These are phyloP conservation scores for Penicillium sp. DNA, from an alignment of 2,329 filamentous ascomycete species.

Conservation along the genomic window DNA sequence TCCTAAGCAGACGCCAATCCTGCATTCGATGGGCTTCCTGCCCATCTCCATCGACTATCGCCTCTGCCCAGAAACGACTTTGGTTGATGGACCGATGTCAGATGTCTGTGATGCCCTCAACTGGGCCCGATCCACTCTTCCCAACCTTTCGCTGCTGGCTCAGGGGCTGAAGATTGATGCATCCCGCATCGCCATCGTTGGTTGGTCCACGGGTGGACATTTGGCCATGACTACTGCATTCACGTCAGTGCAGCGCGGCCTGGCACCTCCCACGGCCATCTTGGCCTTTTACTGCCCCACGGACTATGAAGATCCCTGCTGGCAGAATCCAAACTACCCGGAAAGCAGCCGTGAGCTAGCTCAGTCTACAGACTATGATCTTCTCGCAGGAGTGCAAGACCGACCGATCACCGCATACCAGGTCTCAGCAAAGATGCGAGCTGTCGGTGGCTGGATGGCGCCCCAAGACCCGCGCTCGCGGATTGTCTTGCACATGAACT, in stretches of 20 bases:
- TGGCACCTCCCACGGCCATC: slow-evolving; percentile 45
- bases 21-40: slow-evolving; percentile 45
- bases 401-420: too few species aligned
- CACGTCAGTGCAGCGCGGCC: slow-evolving; percentile 29
- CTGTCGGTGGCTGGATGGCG: too few species aligned
- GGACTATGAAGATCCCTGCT: slow-evolving; percentile 33
- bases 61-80: slow-evolving; percentile 50
- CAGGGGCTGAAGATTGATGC: neutral
- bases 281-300: slow-evolving; percentile 50
- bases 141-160: slow-evolving; percentile 14
- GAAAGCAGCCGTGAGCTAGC: too few species aligned
- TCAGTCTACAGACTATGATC: too few species aligned
- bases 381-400: too few species aligned
- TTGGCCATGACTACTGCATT: slow-evolving; percentile 49
- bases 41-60: slow-evolving; percentile 54
- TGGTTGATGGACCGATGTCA: slow-evolving; percentile 47
- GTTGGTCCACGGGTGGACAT: slow-evolving; percentile 53
- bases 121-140: slow-evolving; percentile 12
- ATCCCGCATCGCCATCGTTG: slow-evolving; percentile 41
- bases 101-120: slow-evolving; percentile 43
- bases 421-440: too few species aligned
- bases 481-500: too few species aligned
- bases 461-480: too few species aligned
- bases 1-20: slow-evolving; percentile 34
- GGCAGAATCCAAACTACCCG: neutral